Percentiles rank a stretch among this genome's conserved stretches.
These are phyloP conservation scores for Ogataea pini DNA, from an alignment of 805 yeast genomes.

Conservation along the genomic window DNA sequence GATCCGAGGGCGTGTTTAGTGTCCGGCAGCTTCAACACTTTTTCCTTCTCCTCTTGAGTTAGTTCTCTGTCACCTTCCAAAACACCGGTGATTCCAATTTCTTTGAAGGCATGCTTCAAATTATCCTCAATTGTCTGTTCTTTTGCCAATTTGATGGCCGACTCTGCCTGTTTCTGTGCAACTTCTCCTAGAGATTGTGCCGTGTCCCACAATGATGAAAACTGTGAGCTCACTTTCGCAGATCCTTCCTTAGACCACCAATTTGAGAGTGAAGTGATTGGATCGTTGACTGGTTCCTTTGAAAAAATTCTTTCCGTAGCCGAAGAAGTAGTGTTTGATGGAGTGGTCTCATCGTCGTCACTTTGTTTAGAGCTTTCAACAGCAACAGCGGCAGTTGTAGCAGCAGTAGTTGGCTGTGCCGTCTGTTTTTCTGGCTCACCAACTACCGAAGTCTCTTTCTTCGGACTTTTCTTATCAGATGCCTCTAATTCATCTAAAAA, in stretches of 20 bases:
- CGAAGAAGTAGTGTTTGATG: conserved; percentile 5
- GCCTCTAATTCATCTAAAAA: conserved; percentile 71
- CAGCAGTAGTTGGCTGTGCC: background rate
- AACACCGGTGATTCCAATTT: conserved; percentile 42
- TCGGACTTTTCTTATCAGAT: conserved; percentile 41
- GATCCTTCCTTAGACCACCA: conserved; percentile 81
- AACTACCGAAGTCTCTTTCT: background rate
- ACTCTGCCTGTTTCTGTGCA: conserved; percentile 49
- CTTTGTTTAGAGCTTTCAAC: conserved; percentile 21
- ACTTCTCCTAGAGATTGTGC: conserved; percentile 44
- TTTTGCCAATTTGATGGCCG: conserved; percentile 51
- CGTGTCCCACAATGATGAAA: conserved; percentile 67
- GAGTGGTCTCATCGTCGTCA: conserved; percentile 11
- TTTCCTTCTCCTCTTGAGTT: conserved; percentile 32
- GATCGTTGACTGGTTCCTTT: conserved; percentile 43
- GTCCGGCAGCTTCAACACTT: conserved; percentile 33
- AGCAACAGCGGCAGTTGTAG: background rate
- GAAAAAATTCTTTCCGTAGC: conserved; percentile 5
- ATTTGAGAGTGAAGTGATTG: conserved; percentile 61
- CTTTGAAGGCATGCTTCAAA: conserved; percentile 40
- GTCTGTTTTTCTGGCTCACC: background rate
- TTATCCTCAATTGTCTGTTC: conserved; percentile 36
- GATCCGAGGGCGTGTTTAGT: conserved; percentile 38
- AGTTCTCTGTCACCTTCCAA: conserved; percentile 37
- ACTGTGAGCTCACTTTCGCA: conserved; percentile 58